Evolutionary conservation across 768 basidiomycete species (phyloP), one percentile per base, ranked within the genome.

Genomic region (Podaxis mareebaensis): DNA sequence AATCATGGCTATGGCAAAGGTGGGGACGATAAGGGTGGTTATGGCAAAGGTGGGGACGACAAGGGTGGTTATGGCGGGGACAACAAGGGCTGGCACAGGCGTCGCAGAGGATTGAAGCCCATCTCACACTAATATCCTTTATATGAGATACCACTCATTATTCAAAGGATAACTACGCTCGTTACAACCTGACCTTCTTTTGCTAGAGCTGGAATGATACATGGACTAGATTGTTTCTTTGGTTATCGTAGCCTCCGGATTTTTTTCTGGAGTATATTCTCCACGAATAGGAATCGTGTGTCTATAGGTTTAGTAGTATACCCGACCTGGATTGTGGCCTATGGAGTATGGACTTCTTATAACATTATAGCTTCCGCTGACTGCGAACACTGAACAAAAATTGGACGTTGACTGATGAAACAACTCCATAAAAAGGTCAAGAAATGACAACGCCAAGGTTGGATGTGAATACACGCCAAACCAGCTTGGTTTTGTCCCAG

Each of bases 1-100:
- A 30, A 63, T 26, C 48, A 66, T 49, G 69, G 69, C 44, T 22
- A 70, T 49, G 15, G 61, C 38, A 49, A 68, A 12, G 20, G 24
- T 42, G 15, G 33, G 28, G 26, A 20, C 44, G 13, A 42, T 15
- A 11, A 60, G 3, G 59, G 49, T 17, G 38, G 24, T 6, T 13
- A 26, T 13, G 54, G 54, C 13, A 40, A 56, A n/a, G 38, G 11
- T 28, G 22, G 17, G 4, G 58, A 48, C 46, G 24, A 28, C 58
- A 30, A 48, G 11, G 42, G 44, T 20, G 26, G 58, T 17, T 5
- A 58, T 22, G 36, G 48, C 12, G 36, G 36, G 0, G 46, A 17
- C 38, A 24, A 24, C 49, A 24, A 39, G 3, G 11, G 36, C 13
- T 12, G 20, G 1, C 42, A 42, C 40, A 44, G 56, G 30, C 53